Conservation (phyloP, 495 filamentous ascomycete genomes). For the Filosporella fistucella region DNA sequence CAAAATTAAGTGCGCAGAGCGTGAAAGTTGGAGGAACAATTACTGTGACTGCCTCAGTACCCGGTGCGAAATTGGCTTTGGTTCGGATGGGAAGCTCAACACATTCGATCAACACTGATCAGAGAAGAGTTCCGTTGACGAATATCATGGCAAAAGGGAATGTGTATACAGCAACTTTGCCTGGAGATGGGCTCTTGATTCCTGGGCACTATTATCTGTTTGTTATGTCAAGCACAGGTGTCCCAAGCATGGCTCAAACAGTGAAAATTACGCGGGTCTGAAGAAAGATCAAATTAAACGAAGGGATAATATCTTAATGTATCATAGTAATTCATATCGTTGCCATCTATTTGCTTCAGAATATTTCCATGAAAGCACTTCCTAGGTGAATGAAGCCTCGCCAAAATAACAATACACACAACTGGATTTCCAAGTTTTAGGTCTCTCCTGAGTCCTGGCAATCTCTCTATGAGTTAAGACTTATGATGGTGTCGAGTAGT, state of each 20-base stretch:
- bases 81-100: conserved; percentile 44
- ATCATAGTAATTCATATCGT: too few species aligned
- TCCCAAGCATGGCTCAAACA: conserved; percentile 39
- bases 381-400: too few species aligned
- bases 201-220: conserved; percentile 59
- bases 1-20: conserved; percentile 18
- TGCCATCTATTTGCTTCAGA: too few species aligned
- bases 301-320: too few species aligned
- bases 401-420: too few species aligned
- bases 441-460: too few species aligned
- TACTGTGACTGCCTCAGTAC: conserved; percentile 28
- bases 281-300: too few species aligned
- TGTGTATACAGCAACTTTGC: conserved; percentile 29
- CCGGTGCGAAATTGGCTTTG: conserved; percentile 20
- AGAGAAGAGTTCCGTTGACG: conserved; percentile 44
- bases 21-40: conserved; percentile 30
- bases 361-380: too few species aligned
- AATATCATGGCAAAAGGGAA: conserved; percentile 4
- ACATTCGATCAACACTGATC: conserved; percentile 57
- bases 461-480: too few species aligned
- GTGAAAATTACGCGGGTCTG: too few species aligned
- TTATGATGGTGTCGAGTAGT: too few species aligned
- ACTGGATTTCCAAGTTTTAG: too few species aligned
- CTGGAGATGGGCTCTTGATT: conserved; percentile 45
- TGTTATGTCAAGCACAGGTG: conserved; percentile 36